These are phyloP conservation scores for Fusarium compactum DNA, from an alignment of 2,329 filamentous ascomycete genomes.

Conservation along the genomic window DNA sequence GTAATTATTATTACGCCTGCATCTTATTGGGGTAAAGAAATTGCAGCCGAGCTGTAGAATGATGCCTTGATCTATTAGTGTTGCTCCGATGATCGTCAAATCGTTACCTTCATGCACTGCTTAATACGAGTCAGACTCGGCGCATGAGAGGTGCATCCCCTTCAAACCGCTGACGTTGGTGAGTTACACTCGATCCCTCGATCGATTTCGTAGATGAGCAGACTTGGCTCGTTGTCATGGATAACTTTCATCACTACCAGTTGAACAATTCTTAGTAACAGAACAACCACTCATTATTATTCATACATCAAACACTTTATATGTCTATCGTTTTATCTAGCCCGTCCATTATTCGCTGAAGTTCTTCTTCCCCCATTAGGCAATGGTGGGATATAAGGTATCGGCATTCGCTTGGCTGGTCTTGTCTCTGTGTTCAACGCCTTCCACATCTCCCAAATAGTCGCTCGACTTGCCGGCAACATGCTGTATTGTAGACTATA, in stretches of 20 bases:
- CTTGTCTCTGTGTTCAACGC: conserved; percentile 68
- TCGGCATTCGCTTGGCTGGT: conserved; percentile 58
- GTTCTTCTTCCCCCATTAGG: conserved; percentile 50
- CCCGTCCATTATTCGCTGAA: conserved; percentile 47
- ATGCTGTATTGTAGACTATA: conserved; percentile 99
- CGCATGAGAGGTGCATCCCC: not conserved
- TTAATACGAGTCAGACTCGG: conserved; percentile 9
- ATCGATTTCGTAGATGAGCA: not conserved
- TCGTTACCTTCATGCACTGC: not conserved
- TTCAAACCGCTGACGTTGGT: not conserved
- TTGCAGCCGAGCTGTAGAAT: conserved; percentile 9
- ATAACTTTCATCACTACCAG: not conserved
- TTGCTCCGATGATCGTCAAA: not conserved
- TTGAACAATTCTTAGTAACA: not conserved
- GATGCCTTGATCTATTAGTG: not conserved
- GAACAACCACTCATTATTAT: conserved; percentile 11
- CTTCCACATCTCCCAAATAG: conserved; percentile 88
- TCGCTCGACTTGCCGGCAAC: conserved; percentile 84
- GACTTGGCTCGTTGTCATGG: not conserved
- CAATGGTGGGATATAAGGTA: conserved; percentile 52
- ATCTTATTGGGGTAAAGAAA: conserved; percentile 6
- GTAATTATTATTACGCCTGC: not conserved
- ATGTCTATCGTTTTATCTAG: conserved; percentile 38
- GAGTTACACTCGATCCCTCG: not conserved
- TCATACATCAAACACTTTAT: not conserved